Conservation (phyloP, 257 asterid genomes). For the Solanum chiquidenum region DNA sequence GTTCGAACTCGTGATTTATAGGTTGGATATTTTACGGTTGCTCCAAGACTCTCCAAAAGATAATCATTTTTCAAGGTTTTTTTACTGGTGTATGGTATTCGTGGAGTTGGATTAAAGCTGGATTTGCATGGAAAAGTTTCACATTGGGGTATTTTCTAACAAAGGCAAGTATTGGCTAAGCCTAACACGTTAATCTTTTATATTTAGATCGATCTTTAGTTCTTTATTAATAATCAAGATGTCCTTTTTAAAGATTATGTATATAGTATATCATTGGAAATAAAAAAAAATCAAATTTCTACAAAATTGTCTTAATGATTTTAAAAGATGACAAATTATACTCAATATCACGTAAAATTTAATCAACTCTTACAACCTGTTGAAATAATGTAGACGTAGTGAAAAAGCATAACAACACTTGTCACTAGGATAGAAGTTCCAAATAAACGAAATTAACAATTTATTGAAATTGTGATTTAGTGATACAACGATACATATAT, state of each 20-base stretch:
- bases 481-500: accelerated
- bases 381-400: not conserved
- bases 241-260: not conserved
- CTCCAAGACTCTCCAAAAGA: too few relatives aligned
- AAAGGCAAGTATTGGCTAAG: not conserved
- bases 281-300: not conserved
- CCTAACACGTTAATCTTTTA: not conserved
- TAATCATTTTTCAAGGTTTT: too few relatives aligned
- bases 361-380: not conserved
- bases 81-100: too few relatives aligned
- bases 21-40: too few relatives aligned
- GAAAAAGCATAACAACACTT: not conserved
- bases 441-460: too few relatives aligned
- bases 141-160: too few relatives aligned
- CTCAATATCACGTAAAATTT: not conserved
- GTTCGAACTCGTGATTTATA: too few relatives aligned
- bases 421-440: not conserved
- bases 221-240: not conserved
- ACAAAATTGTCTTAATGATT: too few relatives aligned
- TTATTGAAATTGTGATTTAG: not conserved
- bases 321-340: not conserved
- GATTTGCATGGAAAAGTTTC: too few relatives aligned
- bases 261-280: not conserved
- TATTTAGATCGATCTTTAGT: not conserved
- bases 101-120: too few relatives aligned